Evolutionary conservation across 129 eudicot genomes (phyloP), one percentile per base, ranked within the genome.

Genomic region (Deinandra increscens): DNA sequence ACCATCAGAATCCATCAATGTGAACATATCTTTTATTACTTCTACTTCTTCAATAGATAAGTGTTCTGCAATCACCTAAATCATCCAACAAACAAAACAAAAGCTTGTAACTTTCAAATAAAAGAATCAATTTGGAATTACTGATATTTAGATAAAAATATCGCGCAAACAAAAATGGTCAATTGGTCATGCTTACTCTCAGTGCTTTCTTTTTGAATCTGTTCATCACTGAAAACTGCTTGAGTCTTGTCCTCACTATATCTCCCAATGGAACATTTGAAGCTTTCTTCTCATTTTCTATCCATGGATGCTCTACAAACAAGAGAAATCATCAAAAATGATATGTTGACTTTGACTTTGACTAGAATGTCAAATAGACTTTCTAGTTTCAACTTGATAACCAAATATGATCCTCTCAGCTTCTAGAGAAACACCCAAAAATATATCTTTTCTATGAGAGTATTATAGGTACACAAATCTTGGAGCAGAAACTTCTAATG

Each of bases 181-280:
- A 3, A 26, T 1, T 13, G 4, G 13, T 23, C 38, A 10, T 44
- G 64, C 78, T 92, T 83, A 92, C 98, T 75, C 98, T 60, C 77
- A 92, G 59, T 36, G 98, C 98, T 75, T 81, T 93, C 92, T 93
- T 93, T 73, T 93, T 93, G 75, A 93, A 93, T 74, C 85, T 83
- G 62, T 93, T 93, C 98, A 93, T 93, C 33, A 82, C 83, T 31
- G 98, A 87, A 71, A 93, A 93, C 66, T 93, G 98, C 90, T 82
- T 93, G 54, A 93, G 95, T 39, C 98, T 80, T 49, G 97, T 78
- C 78, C 95, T 93, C 49, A 93, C 98, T 58, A 93, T 87, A 83
- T 93, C 98, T 68, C 95, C 97, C 80, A 93, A 84, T 12, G 98
- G 92, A 44, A 93, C 98, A 83, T 93, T 89, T 60, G 98, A 78